phyloP scores from a whole-genome alignment of 768 basidiomycete genomes.

The Antrodiella citrinella region DNA sequence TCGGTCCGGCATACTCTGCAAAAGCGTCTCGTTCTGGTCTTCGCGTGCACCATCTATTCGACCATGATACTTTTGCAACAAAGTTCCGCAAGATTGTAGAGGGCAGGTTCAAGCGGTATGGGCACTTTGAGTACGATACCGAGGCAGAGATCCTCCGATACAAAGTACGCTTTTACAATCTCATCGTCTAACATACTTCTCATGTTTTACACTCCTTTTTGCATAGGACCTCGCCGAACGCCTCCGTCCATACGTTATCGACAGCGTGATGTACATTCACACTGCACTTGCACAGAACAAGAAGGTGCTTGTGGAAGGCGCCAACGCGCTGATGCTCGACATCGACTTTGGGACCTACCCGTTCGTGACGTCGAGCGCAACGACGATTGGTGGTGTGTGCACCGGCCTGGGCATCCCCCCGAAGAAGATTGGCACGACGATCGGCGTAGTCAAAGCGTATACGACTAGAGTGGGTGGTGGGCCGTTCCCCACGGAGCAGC shows the following conservation, averaged over 20 bases:
- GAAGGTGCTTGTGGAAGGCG: conserved; percentile 88
- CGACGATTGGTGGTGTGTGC: conserved; percentile 90
- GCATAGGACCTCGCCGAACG: conserved; percentile 75
- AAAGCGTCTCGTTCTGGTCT: conserved; percentile 96
- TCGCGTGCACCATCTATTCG: conserved; percentile 93
- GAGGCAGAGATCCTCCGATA: conserved; percentile 93
- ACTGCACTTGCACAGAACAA: conserved; percentile 68
- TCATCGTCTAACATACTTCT: neutral
- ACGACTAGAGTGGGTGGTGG: conserved; percentile 98
- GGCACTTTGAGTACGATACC: conserved; percentile 96
- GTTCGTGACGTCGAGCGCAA: conserved; percentile 92
- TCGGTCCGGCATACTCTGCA: conserved; percentile 96
- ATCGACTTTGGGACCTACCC: conserved; percentile 98
- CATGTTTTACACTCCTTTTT: neutral
- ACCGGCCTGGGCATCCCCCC: conserved; percentile 98
- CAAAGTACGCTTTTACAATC: conserved; percentile 48
- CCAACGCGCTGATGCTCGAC: conserved; percentile 98
- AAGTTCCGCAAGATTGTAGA: conserved; percentile 97
- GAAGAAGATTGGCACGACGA: conserved; percentile 71
- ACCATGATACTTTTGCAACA: conserved; percentile 70
- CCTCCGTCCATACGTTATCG: conserved; percentile 80
- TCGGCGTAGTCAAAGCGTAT: conserved; percentile 97
- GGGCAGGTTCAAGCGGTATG: conserved; percentile 96
- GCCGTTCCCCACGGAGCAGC: conserved; percentile 94
- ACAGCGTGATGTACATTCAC: conserved; percentile 83